phyloP scores from a whole-genome alignment of 2,329 filamentous ascomycete species.

The Elsinoe australis region DNA sequence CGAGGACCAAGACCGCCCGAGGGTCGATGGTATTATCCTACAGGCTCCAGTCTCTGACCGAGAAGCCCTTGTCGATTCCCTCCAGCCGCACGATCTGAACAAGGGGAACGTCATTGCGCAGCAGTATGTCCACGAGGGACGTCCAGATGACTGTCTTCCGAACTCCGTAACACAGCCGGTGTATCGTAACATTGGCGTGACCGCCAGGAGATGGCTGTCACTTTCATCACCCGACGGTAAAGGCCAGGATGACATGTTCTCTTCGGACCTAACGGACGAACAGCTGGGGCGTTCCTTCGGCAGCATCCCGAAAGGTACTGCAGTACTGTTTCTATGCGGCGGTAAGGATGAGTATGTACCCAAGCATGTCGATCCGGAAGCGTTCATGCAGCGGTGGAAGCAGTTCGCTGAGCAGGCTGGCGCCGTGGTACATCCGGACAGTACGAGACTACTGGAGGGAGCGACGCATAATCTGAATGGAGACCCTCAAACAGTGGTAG shows the following conservation, averaged over 20 bases:
- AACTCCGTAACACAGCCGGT: slow-evolving; percentile 25
- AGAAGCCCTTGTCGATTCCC: slow-evolving; percentile 49
- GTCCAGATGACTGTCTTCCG: slow-evolving; percentile 49
- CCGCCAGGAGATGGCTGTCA: slow-evolving; percentile 52
- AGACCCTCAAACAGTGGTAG: slow-evolving; percentile 40
- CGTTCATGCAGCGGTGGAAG: slow-evolving; percentile 52
- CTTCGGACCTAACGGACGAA: slow-evolving; percentile 60
- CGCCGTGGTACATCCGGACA: slow-evolving; percentile 41
- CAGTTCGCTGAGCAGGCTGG: slow-evolving; percentile 37
- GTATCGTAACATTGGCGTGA: slow-evolving; percentile 39
- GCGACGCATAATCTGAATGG: slow-evolving; percentile 47
- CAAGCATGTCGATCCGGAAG: slow-evolving; percentile 48
- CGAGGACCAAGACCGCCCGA: slow-evolving; percentile 38
- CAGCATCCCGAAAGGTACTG: slow-evolving; percentile 43
- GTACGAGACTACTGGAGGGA: slow-evolving; percentile 43
- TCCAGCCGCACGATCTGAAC: slow-evolving; percentile 40
- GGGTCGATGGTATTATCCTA: slow-evolving; percentile 66
- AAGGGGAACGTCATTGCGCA: slow-evolving; percentile 39
- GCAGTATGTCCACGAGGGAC: slow-evolving; percentile 49
- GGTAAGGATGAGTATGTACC: slow-evolving; percentile 61
- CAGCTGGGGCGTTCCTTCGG: slow-evolving; percentile 59
- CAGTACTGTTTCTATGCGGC: slow-evolving; percentile 58
- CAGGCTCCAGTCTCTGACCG: slow-evolving; percentile 76
- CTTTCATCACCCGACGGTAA: slow-evolving; percentile 49
- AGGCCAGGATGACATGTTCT: slow-evolving; percentile 82